Base-by-base conservation (phyloP, 345 rosid species). In the Camelina laxa region DNA sequence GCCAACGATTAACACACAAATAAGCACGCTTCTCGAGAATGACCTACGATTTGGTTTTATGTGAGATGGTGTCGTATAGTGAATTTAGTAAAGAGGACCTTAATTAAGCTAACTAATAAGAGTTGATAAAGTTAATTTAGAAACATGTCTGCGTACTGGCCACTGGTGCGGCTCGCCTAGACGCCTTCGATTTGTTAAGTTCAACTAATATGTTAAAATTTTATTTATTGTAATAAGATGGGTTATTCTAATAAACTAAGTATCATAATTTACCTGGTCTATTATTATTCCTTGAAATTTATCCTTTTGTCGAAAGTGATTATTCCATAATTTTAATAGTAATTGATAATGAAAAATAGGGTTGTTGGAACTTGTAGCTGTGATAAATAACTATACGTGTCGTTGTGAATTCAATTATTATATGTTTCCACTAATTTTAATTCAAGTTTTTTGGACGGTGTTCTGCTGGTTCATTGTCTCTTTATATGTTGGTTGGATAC, bases 311-410 rank as follows among this genome's bases (percentile, higher is more conserved):
- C 47, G 6, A 33, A 58, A 24, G 50, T 66, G 11, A 33, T 36
- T 27, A 75, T 17, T 75, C 45, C 30, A 30, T 19, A 15, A 31
- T 53, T 31, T 27, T 36, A 13, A 41, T 9, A 30, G 74, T n/a
- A n/a, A 17, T 27, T 27, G 30, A 27, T 4, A 27, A 27, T 27
- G 36, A 33, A 6, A 27, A 60, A 60, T 30, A 51, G 69, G 65
- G 35, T 70, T 70, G 51, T 76, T 70, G 80, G 80, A 69, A 69
- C 80, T 76, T 76, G 80, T 44, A 70, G 75, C 71, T 63, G 41
- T 39, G 31, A 67, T 36, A 38, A 67, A 67, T 38, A 65, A 57
- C 14, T 38, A 54, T 68, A 45, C 63, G 41, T 61, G 70, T 53
- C 64, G 49, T 75, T 54, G 67, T 61, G 58, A 41, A 61, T 42